phyloP scores from a whole-genome alignment of 306 rosid genomes.

The Quillaja saponaria region DNA sequence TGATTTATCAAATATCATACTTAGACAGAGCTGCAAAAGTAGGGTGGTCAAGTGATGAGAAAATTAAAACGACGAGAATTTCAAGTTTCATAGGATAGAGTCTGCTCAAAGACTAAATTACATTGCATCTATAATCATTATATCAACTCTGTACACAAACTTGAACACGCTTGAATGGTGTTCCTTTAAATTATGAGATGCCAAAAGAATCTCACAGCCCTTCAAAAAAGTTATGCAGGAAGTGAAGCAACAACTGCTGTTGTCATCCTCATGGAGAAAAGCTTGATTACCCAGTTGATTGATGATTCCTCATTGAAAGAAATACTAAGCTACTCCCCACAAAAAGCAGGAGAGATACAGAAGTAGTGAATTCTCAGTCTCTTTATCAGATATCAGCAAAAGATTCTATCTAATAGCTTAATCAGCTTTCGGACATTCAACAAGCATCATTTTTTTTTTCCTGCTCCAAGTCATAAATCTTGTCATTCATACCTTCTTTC shows the following conservation, averaged over 20 bases:
- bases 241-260: conserved; percentile 25
- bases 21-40: too few species aligned
- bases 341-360: conserved; percentile 25
- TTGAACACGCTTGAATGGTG: conserved; percentile 1
- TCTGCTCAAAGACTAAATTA: too few species aligned
- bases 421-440: conserved; percentile 31
- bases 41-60: too few species aligned
- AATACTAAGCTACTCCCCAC: conserved; percentile 23
- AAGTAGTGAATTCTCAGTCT: conserved; percentile 28
- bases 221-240: conserved; percentile 17
- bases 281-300: conserved; percentile 27
- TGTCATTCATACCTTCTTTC: conserved; percentile 89
- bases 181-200: conserved; percentile 10
- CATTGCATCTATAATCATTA: conserved; percentile 30
- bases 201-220: conserved; percentile 5
- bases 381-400: conserved; percentile 26
- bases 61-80: too few species aligned
- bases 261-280: conserved; percentile 29
- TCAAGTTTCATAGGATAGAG: too few species aligned
- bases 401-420: conserved; percentile 23
- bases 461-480: conserved; percentile 76
- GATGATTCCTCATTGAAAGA: conserved; percentile 24
- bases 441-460: conserved; percentile 40
- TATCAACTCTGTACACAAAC: conserved; percentile 24
- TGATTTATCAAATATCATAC: too few species aligned